A percentile compares a stretch with the other conserved stretches of the same genome.
phyloP scores from a whole-genome alignment of 176 grass and related monocot species.

The Aechmea fasciata region DNA sequence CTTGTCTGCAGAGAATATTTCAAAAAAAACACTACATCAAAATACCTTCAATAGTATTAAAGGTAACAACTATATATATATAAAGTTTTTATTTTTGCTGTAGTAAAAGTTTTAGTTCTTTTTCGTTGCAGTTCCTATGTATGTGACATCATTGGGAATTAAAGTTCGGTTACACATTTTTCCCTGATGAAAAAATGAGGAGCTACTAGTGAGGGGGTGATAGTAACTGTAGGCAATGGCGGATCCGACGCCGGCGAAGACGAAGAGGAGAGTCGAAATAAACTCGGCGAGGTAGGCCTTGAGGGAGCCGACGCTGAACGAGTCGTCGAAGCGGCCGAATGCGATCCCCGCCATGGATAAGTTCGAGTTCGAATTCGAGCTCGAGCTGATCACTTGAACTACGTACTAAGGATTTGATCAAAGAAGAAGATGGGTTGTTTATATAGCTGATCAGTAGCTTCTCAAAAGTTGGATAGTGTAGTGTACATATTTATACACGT shows the following conservation, averaged over 20 bases:
- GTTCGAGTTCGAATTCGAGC: no score
- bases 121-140: no score
- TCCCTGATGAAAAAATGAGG: no score
- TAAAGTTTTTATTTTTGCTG: background rate
- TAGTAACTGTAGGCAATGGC: conserved; percentile 66
- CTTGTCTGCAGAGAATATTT: conserved; percentile 31
- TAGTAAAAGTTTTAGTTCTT: background rate
- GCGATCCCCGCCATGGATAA: conserved; percentile 18
- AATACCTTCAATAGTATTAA: no score
- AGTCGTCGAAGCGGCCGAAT: conserved; percentile 63
- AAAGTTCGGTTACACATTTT: no score
- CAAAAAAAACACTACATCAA: no score
- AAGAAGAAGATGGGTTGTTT: background rate
- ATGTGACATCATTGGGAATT: no score
- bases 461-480: background rate
- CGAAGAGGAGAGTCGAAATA: conserved; percentile 68
- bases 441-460: background rate
- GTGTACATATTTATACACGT: background rate
- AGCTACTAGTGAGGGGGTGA: background rate
- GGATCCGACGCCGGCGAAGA: conserved; percentile 70
- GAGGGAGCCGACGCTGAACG: conserved; percentile 44
- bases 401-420: background rate
- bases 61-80: no score
- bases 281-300: conserved; percentile 70
- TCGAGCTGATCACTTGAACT: no score